Evolutionary conservation across 2,329 filamentous ascomycete genomes (phyloP), one percentile per base, ranked within the genome.

Genomic region (Aspergillus ibericus): DNA sequence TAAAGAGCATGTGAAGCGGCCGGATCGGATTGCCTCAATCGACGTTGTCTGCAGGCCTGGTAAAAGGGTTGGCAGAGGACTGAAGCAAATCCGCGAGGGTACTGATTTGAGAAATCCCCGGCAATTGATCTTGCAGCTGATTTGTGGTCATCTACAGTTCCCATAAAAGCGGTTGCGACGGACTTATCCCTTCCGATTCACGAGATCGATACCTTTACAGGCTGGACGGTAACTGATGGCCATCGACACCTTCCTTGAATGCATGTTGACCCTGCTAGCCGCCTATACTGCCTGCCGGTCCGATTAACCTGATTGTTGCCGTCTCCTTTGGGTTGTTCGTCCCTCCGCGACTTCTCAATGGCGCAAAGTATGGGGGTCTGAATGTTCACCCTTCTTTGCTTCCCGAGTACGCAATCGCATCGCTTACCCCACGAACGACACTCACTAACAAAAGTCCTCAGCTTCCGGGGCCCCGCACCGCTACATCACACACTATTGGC

Each of bases 281-380:
- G 34, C 88, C 88, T 0, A 69, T 71, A 44, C 70, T 79, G 3
- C 54, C 78, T 15, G 70, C 67, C 35, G 68, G 72, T 27, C 66
- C 77, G 25, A 86, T 87, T 64, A 92, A 97, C 72, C 80, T 99
- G 59, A 84, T 99, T 65, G 81, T 98, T 47, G 93, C 93, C 49
- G 95, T 98, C 4, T 98, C 95, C 0, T 99, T 98, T 76, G 95
- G 95, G 3, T 83, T 96, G 7, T 89, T 97, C 61, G 88, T 99
- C 1, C 95, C 95, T 0, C 82, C 83, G 0, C 83, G 91, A 4
- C 85, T 98, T 15, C 80, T 99, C 20, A 78, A 79, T 20, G 78
- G 78, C 1, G 85, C 90, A 22, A 85, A 84, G 66, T 96, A 96
- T 76, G 93, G 93, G 44, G 95, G 95, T 0, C 78, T 99, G 3